Evolutionary conservation across 2,329 filamentous ascomycete species (phyloP).

Genomic region (Cercospora sojina): DNA sequence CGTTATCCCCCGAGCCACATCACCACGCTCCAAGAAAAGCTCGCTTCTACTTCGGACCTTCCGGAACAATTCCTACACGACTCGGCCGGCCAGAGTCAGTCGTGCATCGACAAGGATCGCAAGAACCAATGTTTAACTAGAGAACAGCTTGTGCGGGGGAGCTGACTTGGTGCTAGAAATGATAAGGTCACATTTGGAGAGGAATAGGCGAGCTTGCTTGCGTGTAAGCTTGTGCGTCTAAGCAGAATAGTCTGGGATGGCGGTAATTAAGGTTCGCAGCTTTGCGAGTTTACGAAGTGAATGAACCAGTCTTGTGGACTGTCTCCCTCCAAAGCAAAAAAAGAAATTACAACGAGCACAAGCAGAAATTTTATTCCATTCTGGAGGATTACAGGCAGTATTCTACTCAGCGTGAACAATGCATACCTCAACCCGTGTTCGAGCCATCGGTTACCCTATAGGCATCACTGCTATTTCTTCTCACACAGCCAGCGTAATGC

Average conservation of each 20-base stretch:
- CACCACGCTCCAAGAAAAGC: neutral
- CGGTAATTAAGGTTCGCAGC: neutral
- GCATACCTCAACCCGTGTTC: neutral
- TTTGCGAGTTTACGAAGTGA: neutral
- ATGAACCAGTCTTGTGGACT: neutral
- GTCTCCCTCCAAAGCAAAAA: too few species aligned
- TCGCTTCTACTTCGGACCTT: neutral
- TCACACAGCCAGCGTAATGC: neutral
- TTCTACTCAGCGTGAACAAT: neutral
- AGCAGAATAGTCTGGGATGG: neutral
- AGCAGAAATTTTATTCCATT: neutral
- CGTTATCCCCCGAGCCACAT: neutral
- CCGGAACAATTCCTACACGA: neutral
- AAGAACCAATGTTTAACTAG: neutral
- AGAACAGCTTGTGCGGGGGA: neutral
- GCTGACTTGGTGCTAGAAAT: neutral
- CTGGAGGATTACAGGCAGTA: neutral
- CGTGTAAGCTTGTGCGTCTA: neutral
- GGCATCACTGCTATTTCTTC: neutral
- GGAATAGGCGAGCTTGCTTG: conserved; percentile 1
- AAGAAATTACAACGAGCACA: neutral
- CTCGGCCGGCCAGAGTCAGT: neutral
- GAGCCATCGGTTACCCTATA: neutral
- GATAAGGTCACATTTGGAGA: neutral
- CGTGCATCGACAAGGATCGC: neutral